Evolutionary conservation across 306 rosid species (phyloP).

Genomic region (Acacia crassicarpa): DNA sequence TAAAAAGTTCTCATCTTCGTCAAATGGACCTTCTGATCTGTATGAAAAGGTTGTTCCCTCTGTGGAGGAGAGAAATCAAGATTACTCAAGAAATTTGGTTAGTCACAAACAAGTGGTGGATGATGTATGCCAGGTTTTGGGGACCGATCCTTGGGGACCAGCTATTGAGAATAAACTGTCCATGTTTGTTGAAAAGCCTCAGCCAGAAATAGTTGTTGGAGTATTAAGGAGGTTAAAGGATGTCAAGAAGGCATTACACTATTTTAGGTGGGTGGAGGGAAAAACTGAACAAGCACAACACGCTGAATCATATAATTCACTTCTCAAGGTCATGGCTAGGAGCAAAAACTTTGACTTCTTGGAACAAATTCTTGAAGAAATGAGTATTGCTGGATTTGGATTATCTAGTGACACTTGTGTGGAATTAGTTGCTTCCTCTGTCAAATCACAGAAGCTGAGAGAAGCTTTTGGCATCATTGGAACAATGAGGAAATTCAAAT

Average conservation of each 20-base stretch:
- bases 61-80: conserved; percentile 27
- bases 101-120: conserved; percentile 49
- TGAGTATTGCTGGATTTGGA: conserved; percentile 89
- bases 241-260: conserved; percentile 59
- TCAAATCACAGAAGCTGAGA: conserved; percentile 52
- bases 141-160: conserved; percentile 66
- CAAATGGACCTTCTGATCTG: conserved; percentile 51
- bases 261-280: conserved; percentile 80
- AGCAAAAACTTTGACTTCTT: conserved; percentile 56
- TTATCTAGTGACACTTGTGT: conserved; percentile 53
- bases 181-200: conserved; percentile 51
- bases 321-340: conserved; percentile 83
- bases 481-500: conserved; percentile 88
- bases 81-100: conserved; percentile 37
- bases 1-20: conserved; percentile 41
- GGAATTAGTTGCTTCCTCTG: conserved; percentile 61
- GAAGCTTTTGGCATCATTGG: conserved; percentile 70
- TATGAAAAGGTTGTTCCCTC: conserved; percentile 37
- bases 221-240: conserved; percentile 79
- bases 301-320: conserved; percentile 70
- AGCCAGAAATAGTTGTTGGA: conserved; percentile 70
- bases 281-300: conserved; percentile 61
- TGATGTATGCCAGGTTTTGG: conserved; percentile 69
- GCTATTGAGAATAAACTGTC: conserved; percentile 61
- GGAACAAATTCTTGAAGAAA: conserved; percentile 81